Evolutionary conservation across 345 rosid genomes (phyloP).

Genomic region (Aquilaria malaccensis): DNA sequence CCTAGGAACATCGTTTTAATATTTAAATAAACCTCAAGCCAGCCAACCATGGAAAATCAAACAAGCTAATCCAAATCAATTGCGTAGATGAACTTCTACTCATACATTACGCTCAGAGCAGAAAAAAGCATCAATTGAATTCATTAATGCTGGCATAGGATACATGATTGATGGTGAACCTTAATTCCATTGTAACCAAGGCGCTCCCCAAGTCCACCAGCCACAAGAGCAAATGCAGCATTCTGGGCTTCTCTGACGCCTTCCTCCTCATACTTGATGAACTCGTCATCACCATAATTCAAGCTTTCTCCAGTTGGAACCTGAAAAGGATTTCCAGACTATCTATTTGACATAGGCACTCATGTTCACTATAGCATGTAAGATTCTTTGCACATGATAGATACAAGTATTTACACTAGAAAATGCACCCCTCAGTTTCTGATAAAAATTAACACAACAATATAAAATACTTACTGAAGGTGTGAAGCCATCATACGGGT

Average conservation of each 20-base stretch:
- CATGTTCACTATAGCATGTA: no score
- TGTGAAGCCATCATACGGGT: conserved; percentile 90
- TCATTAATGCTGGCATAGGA: background rate
- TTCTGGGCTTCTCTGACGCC: conserved; percentile 78
- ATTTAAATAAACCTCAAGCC: no score
- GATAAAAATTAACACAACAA: background rate
- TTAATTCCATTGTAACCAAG: conserved; percentile 98
- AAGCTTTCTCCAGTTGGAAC: conserved; percentile 87
- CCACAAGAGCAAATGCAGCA: conserved; percentile 93
- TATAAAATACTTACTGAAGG: conserved; percentile 61
- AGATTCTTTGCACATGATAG: background rate
- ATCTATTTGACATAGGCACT: background rate
- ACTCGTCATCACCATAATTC: conserved; percentile 55
- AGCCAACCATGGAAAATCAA: no score
- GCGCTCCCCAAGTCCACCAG: conserved; percentile 98
- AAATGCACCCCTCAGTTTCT: no score
- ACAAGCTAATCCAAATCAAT: background rate
- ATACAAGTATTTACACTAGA: no score
- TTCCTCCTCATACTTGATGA: conserved; percentile 60
- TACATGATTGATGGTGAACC: conserved; percentile 27
- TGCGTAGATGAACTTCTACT: conserved; percentile 7
- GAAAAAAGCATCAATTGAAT: background rate
- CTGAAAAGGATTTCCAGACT: conserved; percentile 21
- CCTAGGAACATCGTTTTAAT: no score
- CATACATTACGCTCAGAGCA: background rate